Conservation (phyloP, 1,284 basidiomycete genomes). For the Melampsora abietis-canadensis region DNA sequence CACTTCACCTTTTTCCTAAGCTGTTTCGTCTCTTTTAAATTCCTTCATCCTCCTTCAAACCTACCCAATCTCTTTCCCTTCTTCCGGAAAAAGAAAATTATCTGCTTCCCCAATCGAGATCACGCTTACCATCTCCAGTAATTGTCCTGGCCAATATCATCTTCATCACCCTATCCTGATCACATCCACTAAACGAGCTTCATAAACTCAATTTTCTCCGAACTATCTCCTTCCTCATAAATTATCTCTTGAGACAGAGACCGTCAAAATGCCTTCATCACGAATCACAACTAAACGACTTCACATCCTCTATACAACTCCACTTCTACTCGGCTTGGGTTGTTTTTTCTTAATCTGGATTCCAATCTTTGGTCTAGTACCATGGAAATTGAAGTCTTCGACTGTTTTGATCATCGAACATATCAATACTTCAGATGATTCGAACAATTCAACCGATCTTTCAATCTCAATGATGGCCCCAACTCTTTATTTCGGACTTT, state of each 20-base stretch:
- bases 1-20: too few species aligned
- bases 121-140: too few species aligned
- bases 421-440: not conserved
- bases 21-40: too few species aligned
- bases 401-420: slow-evolving; percentile 25
- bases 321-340: slow-evolving; percentile 17
- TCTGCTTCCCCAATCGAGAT: too few species aligned
- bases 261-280: slow-evolving; percentile 6
- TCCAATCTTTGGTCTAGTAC: slow-evolving; percentile 26
- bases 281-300: slow-evolving; percentile 24
- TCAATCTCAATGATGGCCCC: not conserved
- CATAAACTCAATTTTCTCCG: too few species aligned
- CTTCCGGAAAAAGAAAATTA: too few species aligned
- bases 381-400: slow-evolving; percentile 11
- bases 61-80: too few species aligned
- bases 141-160: too few species aligned
- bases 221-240: too few species aligned
- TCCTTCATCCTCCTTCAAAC: too few species aligned
- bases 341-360: slow-evolving; percentile 20
- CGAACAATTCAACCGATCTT: slow-evolving; percentile 4
- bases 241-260: not conserved
- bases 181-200: too few species aligned
- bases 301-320: slow-evolving; percentile 29
- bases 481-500: slow-evolving; percentile 33
- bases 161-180: too few species aligned